A percentile compares a stretch with the other conserved stretches of the same genome.
Evolutionary conservation across 2,329 filamentous ascomycete species (phyloP).

Genomic region (Blastomyces emzantsi): DNA sequence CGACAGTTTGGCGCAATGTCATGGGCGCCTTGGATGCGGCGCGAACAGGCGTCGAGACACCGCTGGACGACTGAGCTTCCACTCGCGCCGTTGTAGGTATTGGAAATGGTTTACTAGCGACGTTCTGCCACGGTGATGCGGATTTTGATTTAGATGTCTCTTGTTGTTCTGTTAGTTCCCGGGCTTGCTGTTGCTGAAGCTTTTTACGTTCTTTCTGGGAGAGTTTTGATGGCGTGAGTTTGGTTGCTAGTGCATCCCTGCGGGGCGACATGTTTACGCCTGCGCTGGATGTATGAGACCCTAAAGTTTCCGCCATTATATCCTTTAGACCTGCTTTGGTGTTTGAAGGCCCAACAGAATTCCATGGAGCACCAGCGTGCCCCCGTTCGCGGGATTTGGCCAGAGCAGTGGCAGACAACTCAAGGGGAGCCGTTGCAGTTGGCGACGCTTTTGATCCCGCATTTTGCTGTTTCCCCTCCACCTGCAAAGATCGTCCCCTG

Average conservation of each 20-base stretch:
- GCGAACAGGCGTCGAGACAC: constrained; percentile 4
- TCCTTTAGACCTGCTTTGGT: constrained; percentile 64
- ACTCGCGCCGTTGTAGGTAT: constrained; percentile 7
- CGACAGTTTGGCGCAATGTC: constrained; percentile 54
- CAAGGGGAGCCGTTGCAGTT: neutral
- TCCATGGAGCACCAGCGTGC: constrained; percentile 43
- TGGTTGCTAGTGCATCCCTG: constrained; percentile 31
- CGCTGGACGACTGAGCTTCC: neutral
- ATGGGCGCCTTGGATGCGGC: constrained; percentile 41
- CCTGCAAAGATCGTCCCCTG: neutral
- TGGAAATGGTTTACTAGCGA: constrained; percentile 27
- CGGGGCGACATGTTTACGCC: constrained; percentile 44
- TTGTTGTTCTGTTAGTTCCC: constrained; percentile 32
- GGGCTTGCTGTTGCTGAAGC: constrained; percentile 58
- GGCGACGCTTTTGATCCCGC: neutral
- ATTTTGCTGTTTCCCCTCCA: neutral
- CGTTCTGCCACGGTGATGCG: constrained; percentile 57
- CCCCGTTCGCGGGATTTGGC: neutral
- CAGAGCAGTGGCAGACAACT: neutral
- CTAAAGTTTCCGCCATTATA: constrained; percentile 59
- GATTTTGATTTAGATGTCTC: constrained; percentile 29
- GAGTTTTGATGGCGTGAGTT: constrained; percentile 49
- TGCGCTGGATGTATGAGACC: constrained; percentile 43
- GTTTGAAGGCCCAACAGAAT: constrained; percentile 44
- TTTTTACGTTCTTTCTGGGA: constrained; percentile 91